These are phyloP conservation scores for Urtica urens DNA, from an alignment of 306 rosid species.

Conservation along the genomic window DNA sequence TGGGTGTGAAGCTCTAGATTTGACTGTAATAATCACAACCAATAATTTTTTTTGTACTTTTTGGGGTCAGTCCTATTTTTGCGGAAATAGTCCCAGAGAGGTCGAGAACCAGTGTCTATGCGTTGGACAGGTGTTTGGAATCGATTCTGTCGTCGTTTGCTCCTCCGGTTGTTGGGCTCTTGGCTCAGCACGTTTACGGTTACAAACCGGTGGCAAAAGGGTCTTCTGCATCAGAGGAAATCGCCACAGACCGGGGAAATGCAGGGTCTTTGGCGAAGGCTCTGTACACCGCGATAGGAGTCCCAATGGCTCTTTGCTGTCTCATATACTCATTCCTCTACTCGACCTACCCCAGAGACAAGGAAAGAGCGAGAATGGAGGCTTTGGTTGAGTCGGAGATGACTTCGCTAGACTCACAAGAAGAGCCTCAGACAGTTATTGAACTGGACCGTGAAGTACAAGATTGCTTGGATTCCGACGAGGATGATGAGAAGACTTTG, in stretches of 20 bases:
- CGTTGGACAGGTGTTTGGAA: constrained; percentile 79
- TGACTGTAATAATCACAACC: too few species aligned
- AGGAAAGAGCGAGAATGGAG: constrained; percentile 43
- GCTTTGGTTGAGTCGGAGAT: constrained; percentile 43
- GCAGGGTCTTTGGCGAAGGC: constrained; percentile 50
- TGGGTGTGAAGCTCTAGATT: too few species aligned
- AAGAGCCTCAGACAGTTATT: constrained; percentile 17
- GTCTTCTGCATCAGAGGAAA: constrained; percentile 34
- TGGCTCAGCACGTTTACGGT: constrained; percentile 80
- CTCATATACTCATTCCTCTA: constrained; percentile 41
- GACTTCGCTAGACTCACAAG: constrained; percentile 25
- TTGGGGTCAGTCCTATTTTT: constrained; percentile 81
- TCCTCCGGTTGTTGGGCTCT: constrained; percentile 75
- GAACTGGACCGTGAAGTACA: constrained; percentile 41
- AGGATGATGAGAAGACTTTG: constrained; percentile 41
- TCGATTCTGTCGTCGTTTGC: constrained; percentile 80
- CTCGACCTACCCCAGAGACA: constrained; percentile 45
- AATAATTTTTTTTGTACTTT: too few species aligned
- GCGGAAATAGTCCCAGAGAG: constrained; percentile 97
- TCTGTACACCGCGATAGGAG: constrained; percentile 35
- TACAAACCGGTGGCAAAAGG: constrained; percentile 54
- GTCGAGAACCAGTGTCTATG: constrained; percentile 77
- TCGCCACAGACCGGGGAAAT: constrained; percentile 36
- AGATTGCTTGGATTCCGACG: constrained; percentile 28
- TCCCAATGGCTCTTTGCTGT: constrained; percentile 54